Conservation (phyloP, 768 basidiomycete species). For the Phanerochaete sordida region DNA sequence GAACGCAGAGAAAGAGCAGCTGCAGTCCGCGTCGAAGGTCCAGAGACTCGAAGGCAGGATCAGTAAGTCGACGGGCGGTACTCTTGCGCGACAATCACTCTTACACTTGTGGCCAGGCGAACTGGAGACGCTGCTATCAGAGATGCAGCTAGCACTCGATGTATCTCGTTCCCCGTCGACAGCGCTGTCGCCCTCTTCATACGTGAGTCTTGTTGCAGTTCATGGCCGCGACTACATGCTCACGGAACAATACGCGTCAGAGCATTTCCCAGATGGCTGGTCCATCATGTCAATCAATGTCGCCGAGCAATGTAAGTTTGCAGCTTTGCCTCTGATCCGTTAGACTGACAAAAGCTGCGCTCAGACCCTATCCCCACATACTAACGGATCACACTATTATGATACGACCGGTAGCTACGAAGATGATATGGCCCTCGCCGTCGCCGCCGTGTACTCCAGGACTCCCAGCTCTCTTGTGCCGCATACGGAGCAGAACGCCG, state of each 20-base stretch:
- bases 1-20: constrained; percentile 22
- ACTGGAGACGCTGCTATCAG: constrained; percentile 56
- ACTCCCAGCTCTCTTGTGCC: background rate
- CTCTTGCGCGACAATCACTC: background rate
- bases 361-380: background rate
- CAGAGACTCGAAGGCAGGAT: constrained; percentile 67
- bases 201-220: background rate
- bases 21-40: constrained; percentile 53
- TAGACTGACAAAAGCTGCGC: background rate
- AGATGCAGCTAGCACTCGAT: constrained; percentile 39
- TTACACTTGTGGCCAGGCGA: constrained; percentile 41
- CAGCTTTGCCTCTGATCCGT: background rate
- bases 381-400: background rate
- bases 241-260: background rate
- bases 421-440: background rate
- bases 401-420: background rate
- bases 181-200: background rate
- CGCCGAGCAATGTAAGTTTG: background rate
- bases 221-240: background rate
- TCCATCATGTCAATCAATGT: background rate
- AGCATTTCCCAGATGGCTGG: background rate
- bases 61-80: constrained; percentile 37
- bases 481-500: background rate
- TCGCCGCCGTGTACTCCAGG: background rate
- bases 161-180: background rate